Evolutionary conservation across 495 filamentous ascomycete species (phyloP).

Genomic region (Delitschia confertaspora): DNA sequence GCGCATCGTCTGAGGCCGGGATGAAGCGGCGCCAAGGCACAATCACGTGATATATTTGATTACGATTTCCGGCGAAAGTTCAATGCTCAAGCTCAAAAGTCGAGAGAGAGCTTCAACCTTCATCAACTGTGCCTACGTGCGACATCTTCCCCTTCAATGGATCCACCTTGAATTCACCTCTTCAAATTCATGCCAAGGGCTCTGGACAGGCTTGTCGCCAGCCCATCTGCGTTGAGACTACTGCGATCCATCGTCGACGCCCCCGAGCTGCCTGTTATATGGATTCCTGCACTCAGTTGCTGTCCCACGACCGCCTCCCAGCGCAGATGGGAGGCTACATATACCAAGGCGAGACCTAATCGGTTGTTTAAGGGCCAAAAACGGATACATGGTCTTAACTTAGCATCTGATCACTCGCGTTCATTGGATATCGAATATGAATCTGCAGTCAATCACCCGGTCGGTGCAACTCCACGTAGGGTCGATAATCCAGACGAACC

Average conservation of each 20-base stretch:
- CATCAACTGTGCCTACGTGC: background rate
- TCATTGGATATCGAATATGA: too few relatives aligned
- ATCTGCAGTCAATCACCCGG: constrained; percentile 12
- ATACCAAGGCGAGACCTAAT: background rate
- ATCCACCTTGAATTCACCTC: constrained; percentile 1
- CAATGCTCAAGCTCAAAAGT: background rate
- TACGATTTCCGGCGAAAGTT: too few relatives aligned
- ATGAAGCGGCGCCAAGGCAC: background rate
- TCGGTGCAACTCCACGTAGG: constrained; percentile 35
- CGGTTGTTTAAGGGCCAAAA: background rate
- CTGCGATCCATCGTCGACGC: constrained; percentile 19
- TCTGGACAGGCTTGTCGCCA: constrained; percentile 29
- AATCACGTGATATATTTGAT: too few relatives aligned
- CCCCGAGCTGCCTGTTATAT: constrained; percentile 4
- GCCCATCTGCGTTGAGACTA: constrained; percentile 25
- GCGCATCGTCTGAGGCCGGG: constrained; percentile 20
- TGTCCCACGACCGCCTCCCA: background rate
- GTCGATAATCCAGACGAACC: constrained; percentile 45
- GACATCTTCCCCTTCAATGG: constrained; percentile 7
- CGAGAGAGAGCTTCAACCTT: background rate
- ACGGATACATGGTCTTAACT: background rate
- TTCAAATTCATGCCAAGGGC: constrained; percentile 24
- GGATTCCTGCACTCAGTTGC: constrained; percentile 5
- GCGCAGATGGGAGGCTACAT: background rate
- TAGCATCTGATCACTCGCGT: constrained; percentile 1